A percentile compares a stretch with the other conserved stretches of the same genome.
Conservation (phyloP, 495 filamentous ascomycete species). For the Tuber microsphaerosporum region DNA sequence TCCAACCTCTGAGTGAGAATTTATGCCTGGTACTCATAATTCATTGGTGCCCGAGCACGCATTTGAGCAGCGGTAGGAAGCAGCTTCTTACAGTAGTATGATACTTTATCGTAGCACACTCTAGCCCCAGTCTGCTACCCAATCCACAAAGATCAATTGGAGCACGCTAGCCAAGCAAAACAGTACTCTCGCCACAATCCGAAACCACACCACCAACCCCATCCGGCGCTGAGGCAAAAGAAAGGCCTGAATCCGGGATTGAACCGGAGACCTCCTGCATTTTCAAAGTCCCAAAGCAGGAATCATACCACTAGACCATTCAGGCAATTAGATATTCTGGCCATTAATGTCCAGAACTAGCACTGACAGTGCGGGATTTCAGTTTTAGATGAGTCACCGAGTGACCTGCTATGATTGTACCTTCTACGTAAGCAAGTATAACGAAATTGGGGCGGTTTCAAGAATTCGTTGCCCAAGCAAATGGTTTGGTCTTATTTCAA, state of each 20-base stretch:
- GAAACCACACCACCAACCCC: neutral
- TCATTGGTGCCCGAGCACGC: neutral
- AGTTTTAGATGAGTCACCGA: neutral
- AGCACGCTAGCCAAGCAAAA: neutral
- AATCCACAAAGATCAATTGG: neutral
- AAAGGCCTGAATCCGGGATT: constrained; percentile 15
- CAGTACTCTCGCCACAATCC: neutral
- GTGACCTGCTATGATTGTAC: neutral
- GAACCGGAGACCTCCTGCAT: constrained; percentile 17
- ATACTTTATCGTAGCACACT: neutral
- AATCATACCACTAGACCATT: constrained; percentile 28
- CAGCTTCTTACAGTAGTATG: neutral
- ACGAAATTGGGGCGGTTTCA: neutral
- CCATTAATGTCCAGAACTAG: neutral
- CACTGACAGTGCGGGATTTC: neutral
- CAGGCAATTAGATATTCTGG: neutral
- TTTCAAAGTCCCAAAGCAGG: constrained; percentile 8
- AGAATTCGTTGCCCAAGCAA: neutral
- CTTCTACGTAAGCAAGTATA: neutral
- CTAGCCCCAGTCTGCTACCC: neutral
- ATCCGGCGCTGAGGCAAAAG: neutral
- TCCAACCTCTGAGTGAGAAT: neutral
- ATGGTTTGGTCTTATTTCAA: neutral
- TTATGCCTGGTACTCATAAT: neutral
- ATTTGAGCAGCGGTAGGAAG: neutral